A percentile compares a stretch with the other conserved stretches of the same genome.
Conservation (phyloP, 805 yeast genomes). For the Candida cerambycidarum region DNA sequence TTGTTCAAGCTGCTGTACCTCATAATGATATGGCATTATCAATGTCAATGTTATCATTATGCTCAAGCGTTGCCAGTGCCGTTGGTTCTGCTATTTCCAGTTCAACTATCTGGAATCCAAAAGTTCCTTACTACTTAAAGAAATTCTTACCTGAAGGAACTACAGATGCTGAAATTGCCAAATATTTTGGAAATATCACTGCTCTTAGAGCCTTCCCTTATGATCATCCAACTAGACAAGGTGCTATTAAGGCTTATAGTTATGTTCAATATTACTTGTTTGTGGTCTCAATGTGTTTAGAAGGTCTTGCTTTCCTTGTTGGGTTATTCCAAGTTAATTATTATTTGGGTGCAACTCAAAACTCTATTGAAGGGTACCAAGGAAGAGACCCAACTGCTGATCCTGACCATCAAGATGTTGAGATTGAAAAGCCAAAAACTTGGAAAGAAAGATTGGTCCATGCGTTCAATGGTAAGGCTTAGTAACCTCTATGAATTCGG, state of each 20-base stretch:
- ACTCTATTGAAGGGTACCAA: slow-evolving; percentile 28
- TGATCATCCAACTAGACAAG: slow-evolving; percentile 28
- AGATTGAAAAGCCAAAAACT: slow-evolving; percentile 1
- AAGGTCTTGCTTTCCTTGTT: slow-evolving; percentile 27
- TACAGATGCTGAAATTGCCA: slow-evolving; percentile 18
- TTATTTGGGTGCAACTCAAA: slow-evolving; percentile 36
- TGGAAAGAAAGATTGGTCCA: slow-evolving; percentile 1
- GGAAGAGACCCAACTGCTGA: slow-evolving; percentile 11
- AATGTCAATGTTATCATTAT: slow-evolving; percentile 34
- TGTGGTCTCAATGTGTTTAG: slow-evolving; percentile 27
- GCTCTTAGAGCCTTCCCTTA: slow-evolving; percentile 23
- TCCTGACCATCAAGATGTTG: not conserved
- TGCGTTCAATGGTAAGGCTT: slow-evolving; percentile 2
- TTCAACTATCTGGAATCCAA: slow-evolving; percentile 27
- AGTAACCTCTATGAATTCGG: not conserved
- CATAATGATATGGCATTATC: slow-evolving; percentile 42
- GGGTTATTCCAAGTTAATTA: slow-evolving; percentile 33
- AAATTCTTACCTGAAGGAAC: slow-evolving; percentile 24
- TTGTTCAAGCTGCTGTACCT: slow-evolving; percentile 43
- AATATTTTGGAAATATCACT: slow-evolving; percentile 22
- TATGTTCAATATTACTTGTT: slow-evolving; percentile 27
- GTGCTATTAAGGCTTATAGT: slow-evolving; percentile 31
- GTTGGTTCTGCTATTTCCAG: slow-evolving; percentile 41
- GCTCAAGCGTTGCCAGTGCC: slow-evolving; percentile 36
- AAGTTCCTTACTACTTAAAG: slow-evolving; percentile 29